Base-by-base conservation (phyloP, 352 stramenopile species). In the Pythium vanterpoolii region DNA sequence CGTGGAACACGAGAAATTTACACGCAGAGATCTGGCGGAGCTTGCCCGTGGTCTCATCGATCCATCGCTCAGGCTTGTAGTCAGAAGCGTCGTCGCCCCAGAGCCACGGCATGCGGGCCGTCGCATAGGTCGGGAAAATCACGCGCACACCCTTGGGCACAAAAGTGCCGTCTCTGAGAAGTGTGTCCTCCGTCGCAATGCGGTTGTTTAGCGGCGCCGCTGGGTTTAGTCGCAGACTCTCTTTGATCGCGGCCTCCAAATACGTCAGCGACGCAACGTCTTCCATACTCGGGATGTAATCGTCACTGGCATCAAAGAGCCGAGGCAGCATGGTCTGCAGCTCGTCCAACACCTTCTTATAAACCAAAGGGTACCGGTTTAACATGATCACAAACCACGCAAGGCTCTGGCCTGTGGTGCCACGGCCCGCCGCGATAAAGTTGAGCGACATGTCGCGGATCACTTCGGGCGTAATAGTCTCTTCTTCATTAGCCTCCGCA, bases 381-480 rank as follows among this genome's bases (percentile, higher is more conserved):
- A 96, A 65, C 66, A 91, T 80, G 38, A 92, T 74, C 24, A 95
- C 48, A 34, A 89, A 78, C 86, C 87, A 96, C 5, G 69, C 62
- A 44, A 96, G 70, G 9, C 69, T 85, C 48, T 85, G 71, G 1
- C 85, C 74, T 0, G 86, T 96, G 9, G 87, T 92, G 55, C 90
- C 86, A 0, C 81, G 63, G 1, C 85, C 85, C 39, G 85, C 86
- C n/a, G 87, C 70, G 31, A 96, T 65, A 44, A 96, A 93, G 58
- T 75, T 88, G 38, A 96, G 69, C 19, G 83, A 66, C 61, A 92
- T 82, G 42, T 93, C 77, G 9, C 76, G 74, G 34, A 94, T 70
- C 36, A 73, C 56, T 16, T 64, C 66, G 26, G 72, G 63, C 3
- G 65, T 62, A n/a, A 38, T 28, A 1, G 34, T 30, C 18, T 60